Evolutionary conservation across 2,329 filamentous ascomycete genomes (phyloP), one percentile per base, ranked within the genome.

Genomic region (Cylindrodendrum hubeiense): DNA sequence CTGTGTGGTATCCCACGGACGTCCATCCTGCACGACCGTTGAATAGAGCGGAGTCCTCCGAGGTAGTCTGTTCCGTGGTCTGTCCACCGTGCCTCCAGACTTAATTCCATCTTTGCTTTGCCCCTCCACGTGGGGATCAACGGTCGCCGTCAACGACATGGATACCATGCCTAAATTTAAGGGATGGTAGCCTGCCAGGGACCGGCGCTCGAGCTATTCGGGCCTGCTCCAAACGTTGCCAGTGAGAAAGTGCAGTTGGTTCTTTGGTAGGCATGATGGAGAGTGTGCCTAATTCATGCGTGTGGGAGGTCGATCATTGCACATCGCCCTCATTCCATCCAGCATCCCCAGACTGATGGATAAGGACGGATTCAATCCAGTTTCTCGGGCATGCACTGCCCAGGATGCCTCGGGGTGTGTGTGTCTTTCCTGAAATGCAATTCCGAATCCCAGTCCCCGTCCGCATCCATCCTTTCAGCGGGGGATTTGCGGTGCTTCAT

Each of bases 181-280:
- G 39, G 49, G 28, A 50, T 34, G 57, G 39, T 52, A 24, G 24
- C 22, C 21, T 21, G 10, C 33, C 54, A 63, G 49, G 60, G 60
- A 49, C 41, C 54, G 34, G 60, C 43, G 49, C 43, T 54, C 39
- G 47, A 63, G 37, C 30, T 30, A 63, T 63, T 63, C 60, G 60
- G 60, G 54, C 60, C 60, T 63, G 54, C 39, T 63, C 24, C 22
- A 10, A n/a, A 52, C 28, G 17, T 37, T 51, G 46, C 46, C 22
- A 39, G 47, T 34, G 34, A 21, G 54, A 28, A 17, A 17, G 17
- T 17, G 8, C 47, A n/a, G 37, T n/a, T 17, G n/a, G 5, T n/a
- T 39, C 37, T 39, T 39, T 39, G 37, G 37, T 39, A 39, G 37
- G 37, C 37, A 39, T 39, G 37, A 39, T 39, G 6, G 15, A 39